A percentile compares a stretch with the other conserved stretches of the same genome.
phyloP scores from a whole-genome alignment of 2,329 filamentous ascomycete species.

The Reticulascus tulasneorum region DNA sequence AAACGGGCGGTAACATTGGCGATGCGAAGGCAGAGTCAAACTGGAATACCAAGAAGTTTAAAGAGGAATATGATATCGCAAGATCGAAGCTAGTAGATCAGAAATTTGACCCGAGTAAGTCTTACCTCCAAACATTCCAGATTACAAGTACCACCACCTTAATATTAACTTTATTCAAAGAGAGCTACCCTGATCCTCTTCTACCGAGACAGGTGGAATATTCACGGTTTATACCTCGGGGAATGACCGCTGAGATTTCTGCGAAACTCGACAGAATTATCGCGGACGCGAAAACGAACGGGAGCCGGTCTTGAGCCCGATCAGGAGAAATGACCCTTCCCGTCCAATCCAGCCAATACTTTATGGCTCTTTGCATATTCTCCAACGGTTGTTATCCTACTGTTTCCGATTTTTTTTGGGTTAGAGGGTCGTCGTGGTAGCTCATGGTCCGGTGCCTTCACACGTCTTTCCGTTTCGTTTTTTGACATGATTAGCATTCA shows the following conservation, averaged over 20 bases:
- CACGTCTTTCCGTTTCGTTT: too few relatives aligned
- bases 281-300: conserved; percentile 9
- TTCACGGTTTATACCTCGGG: conserved; percentile 30
- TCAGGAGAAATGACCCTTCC: conserved; percentile 3
- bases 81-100: conserved; percentile 38
- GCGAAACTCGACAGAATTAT: conserved; percentile 32
- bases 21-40: conserved; percentile 19
- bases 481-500: too few relatives aligned
- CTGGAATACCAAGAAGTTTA: conserved; percentile 32
- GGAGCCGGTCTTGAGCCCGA: background rate
- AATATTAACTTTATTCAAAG: too few relatives aligned
- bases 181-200: conserved; percentile 45
- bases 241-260: conserved; percentile 38
- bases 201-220: conserved; percentile 28
- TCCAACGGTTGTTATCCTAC: too few relatives aligned
- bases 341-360: too few relatives aligned
- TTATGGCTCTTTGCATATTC: too few relatives aligned
- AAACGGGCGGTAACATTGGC: conserved; percentile 8
- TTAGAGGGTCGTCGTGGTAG: too few relatives aligned
- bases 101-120: conserved; percentile 38
- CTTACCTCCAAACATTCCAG: background rate
- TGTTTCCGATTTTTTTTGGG: too few relatives aligned
- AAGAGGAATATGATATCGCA: conserved; percentile 38
- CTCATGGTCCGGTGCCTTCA: too few relatives aligned
- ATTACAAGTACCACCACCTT: too few relatives aligned